Evolutionary conservation across 2,329 filamentous ascomycete species (phyloP), one percentile per base, ranked within the genome.

Genomic region (Claviceps maximensis): DNA sequence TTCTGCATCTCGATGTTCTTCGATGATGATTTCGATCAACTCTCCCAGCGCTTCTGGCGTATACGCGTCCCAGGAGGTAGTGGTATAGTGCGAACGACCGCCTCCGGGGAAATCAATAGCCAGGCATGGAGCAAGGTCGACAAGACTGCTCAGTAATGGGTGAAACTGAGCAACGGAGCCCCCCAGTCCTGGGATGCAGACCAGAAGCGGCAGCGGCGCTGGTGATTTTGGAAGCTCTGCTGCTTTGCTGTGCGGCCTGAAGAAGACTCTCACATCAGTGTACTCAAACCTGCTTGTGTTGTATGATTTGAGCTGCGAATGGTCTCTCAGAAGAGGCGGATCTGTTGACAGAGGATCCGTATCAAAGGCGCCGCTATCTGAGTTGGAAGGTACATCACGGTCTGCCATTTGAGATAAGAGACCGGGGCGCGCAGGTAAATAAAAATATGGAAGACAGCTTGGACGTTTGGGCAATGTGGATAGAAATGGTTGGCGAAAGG

Each of bases 111-210:
- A 75, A 65, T 98, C 93, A 57, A 97, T 82, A 4, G 89, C 87
- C 58, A 70, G 76, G 65, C 90, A 95, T 48, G 89, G 84, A 13
- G 87, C 89, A 49, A 89, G 74, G 63, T 94, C 89, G 50, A 86
- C 80, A 48, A 98, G 75, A 66, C 87, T 93, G 21, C 82, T 85
- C 17, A 97, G 71, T 5, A 97, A 71, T 31, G 86, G 81, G 53
- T 87, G 79, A 64, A 96, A 97, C 63, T 97, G 93, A 12, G 89
- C 85, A 25, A 89, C 78, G 0, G 88, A 95, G 49, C 93, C 93
- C n/a, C 91, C 93, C 10, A 97, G 76, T 1, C 93, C 93, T 63
- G 97, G 93, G 54, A 97, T 76, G 64, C 94, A 95, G 45, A 97
- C 89, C 3, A 97, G 72, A 10, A 98, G 71, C 1, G 93, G 93